Base-by-base conservation (phyloP, 768 basidiomycete species). In the Mrakia gelida region DNA sequence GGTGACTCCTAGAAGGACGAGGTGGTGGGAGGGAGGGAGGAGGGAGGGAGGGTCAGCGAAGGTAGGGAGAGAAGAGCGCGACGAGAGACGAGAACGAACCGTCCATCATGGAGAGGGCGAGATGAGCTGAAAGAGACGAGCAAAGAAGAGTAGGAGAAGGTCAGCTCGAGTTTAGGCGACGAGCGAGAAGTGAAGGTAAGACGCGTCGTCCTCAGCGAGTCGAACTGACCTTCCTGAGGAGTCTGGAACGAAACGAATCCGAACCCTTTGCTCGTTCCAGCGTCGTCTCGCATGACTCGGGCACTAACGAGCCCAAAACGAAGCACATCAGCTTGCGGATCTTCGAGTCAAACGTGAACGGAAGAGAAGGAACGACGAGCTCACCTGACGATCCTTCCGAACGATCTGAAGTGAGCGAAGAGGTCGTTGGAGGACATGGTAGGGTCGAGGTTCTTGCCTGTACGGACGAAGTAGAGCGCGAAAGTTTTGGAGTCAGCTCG, bases 181-280 rank as follows among this genome's bases (percentile, higher is more conserved):
- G n/a, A n/a, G n/a, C n/a, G n/a, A n/a, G n/a, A n/a, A n/a, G n/a
- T n/a, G n/a, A n/a, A n/a, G n/a, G n/a, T n/a, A n/a, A n/a, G n/a
- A n/a, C n/a, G n/a, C n/a, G n/a, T n/a, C n/a, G n/a, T n/a, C n/a
- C n/a, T n/a, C n/a, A n/a, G n/a, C n/a, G n/a, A n/a, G n/a, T n/a
- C n/a, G 10, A 73, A 79, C 81, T 21, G 80, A 91, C 93, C 93
- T 88, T 94, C 91, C 80, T 91, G 90, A 30, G 92, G 45, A 13
- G 89, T 88, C 83, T 93, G 92, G 85, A 86, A 95, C 3, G 92
- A 93, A 62, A 95, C 94, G 81, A 95, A 96, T 41, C 94, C 94
- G 82, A 95, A 96, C 15, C 94, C 91, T 80, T 92, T 90, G 84
- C 91, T 91, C 72, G 91, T 90, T 49, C 92, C 91, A 78, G 80